Percentiles rank a stretch among this genome's conserved stretches.
Conservation (phyloP, 768 basidiomycete species). For the Epithele typhae region DNA sequence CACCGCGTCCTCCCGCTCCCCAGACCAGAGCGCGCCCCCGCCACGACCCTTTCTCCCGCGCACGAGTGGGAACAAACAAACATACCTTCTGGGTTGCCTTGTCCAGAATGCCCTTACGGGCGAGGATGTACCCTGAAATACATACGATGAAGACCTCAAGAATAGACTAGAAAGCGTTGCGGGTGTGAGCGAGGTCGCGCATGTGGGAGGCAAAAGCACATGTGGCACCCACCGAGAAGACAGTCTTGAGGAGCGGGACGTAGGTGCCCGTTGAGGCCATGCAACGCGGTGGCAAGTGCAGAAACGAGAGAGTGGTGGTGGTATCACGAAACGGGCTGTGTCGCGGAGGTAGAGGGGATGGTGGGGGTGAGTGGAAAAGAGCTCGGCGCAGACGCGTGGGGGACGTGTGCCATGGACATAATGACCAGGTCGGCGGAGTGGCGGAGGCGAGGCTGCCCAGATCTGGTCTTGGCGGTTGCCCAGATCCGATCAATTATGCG, state of each 20-base stretch:
- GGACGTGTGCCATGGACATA: constrained; percentile 12
- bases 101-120: constrained; percentile 76
- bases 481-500: not conserved
- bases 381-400: constrained; percentile 1
- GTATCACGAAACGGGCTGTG: no score
- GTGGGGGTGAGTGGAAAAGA: not conserved
- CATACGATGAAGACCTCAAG: constrained; percentile 86
- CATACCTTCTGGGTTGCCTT: constrained; percentile 85
- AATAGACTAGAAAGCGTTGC: constrained; percentile 71
- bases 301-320: no score
- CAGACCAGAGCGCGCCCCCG: no score
- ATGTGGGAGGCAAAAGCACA: not conserved
- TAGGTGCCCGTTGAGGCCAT: constrained; percentile 26
- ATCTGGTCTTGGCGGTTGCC: not conserved
- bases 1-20: no score
- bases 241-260: constrained; percentile 48
- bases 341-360: not conserved
- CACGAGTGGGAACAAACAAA: not conserved
- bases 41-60: no score
- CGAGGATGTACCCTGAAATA: constrained; percentile 78
- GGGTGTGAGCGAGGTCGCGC: not conserved
- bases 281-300: not conserved
- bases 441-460: not conserved
- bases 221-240: constrained; percentile 45
- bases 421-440: constrained; percentile 4